These are phyloP conservation scores for Rhizopus delemar DNA, from an alignment of 371 early-diverging fungal genomes.

Conservation along the genomic window DNA sequence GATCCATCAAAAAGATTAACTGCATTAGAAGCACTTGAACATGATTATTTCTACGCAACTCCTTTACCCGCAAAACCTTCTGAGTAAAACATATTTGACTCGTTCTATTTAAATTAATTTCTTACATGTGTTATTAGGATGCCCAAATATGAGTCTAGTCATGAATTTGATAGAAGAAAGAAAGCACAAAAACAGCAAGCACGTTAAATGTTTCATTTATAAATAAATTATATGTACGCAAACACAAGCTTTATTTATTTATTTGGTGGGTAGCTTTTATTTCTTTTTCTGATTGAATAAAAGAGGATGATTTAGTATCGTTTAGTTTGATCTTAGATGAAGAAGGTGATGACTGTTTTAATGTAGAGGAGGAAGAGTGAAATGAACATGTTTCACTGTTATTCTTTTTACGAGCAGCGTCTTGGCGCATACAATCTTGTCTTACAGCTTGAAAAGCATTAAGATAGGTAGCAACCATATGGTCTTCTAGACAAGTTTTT, in stretches of 20 bases:
- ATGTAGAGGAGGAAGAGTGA: slow-evolving; percentile 19
- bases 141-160: slow-evolving; percentile 63
- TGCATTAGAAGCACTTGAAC: slow-evolving; percentile 75
- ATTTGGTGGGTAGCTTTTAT: slow-evolving; percentile 38
- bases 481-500: slow-evolving; percentile 52
- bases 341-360: slow-evolving; percentile 7
- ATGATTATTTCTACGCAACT: slow-evolving; percentile 66
- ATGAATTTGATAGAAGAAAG: slow-evolving; percentile 49
- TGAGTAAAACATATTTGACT: slow-evolving; percentile 40
- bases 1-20: slow-evolving; percentile 77
- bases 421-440: slow-evolving; percentile 44
- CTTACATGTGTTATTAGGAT: slow-evolving; percentile 34
- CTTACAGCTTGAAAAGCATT: slow-evolving; percentile 47
- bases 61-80: slow-evolving; percentile 64
- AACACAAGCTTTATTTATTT: neutral
- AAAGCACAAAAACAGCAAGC: neutral
- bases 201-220: neutral
- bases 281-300: slow-evolving; percentile 3
- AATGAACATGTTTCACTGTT: slow-evolving; percentile 9
- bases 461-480: slow-evolving; percentile 53
- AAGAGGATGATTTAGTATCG: neutral
- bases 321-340: slow-evolving; percentile 12
- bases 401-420: slow-evolving; percentile 2
- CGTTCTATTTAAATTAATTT: neutral
- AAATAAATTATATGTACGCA: slow-evolving; percentile 1